Evolutionary conservation across 306 rosid species (phyloP).

Genomic region (Delonix regia): DNA sequence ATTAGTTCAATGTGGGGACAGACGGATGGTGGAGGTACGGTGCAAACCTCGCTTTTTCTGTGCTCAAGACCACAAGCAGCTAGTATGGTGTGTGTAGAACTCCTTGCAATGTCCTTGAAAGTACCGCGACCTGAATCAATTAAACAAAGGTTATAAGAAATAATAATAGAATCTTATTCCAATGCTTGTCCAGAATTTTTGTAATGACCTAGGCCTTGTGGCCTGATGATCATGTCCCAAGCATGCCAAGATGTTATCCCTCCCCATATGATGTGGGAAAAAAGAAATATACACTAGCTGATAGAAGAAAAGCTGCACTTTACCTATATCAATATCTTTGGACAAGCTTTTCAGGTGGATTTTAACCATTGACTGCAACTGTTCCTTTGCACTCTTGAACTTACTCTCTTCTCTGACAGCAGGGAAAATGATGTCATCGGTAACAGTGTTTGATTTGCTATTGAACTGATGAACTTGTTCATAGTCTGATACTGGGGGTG

Average conservation of each 20-base stretch:
- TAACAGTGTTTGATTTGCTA: conserved; percentile 42
- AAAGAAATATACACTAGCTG: conserved; percentile 5
- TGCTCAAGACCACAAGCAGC: conserved; percentile 84
- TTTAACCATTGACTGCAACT: conserved; percentile 62
- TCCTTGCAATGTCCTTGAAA: conserved; percentile 55
- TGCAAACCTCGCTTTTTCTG: conserved; percentile 52
- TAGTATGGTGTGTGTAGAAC: conserved; percentile 65
- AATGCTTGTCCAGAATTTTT: neutral
- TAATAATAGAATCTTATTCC: conserved; percentile 32
- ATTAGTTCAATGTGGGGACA: conserved; percentile 72
- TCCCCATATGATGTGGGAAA: conserved; percentile 28
- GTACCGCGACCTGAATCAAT: conserved; percentile 57
- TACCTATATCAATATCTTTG: conserved; percentile 59
- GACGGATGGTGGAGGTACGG: conserved; percentile 56
- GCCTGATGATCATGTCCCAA: neutral
- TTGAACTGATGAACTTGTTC: conserved; percentile 55
- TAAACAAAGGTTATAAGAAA: conserved; percentile 27
- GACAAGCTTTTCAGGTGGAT: conserved; percentile 67
- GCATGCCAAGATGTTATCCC: neutral
- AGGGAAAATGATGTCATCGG: conserved; percentile 33
- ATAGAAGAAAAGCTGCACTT: conserved; percentile 32
- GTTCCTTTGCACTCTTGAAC: conserved; percentile 59
- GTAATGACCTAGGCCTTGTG: neutral
- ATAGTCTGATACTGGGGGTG: conserved; percentile 43
- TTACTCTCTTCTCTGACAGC: conserved; percentile 45